A percentile compares a stretch with the other conserved stretches of the same genome.
phyloP scores from a whole-genome alignment of 2,329 filamentous ascomycete species.

The Bertia moriformis region DNA sequence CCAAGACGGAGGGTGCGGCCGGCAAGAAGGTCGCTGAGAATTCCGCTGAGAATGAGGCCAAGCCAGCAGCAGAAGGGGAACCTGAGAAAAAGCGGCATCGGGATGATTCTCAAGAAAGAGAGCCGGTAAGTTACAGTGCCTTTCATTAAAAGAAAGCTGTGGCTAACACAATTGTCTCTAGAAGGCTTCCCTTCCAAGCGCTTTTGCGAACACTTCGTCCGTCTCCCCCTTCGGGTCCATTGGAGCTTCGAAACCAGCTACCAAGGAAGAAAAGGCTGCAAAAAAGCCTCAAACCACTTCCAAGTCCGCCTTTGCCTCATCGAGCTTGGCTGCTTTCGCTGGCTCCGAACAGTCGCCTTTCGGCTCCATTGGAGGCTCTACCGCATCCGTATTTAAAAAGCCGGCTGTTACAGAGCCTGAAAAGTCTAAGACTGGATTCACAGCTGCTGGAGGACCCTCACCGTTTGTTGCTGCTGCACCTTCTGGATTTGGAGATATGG shows the following conservation, averaged over 20 bases:
- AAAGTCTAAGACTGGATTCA: not conserved
- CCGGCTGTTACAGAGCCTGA: not conserved
- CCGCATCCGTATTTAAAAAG: not conserved
- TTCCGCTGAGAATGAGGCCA: conserved; percentile 19
- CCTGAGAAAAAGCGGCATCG: conserved; percentile 25
- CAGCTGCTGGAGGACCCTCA: not conserved
- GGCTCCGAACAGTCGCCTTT: not conserved
- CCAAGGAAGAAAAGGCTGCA: not conserved
- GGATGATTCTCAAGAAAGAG: conserved; percentile 21
- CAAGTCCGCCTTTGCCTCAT: not conserved
- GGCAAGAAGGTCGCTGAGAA: too few relatives aligned
- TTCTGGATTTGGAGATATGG: not conserved
- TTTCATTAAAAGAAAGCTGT: not conserved
- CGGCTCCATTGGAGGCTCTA: not conserved
- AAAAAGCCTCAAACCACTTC: not conserved
- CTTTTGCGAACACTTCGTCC: conserved; percentile 24
- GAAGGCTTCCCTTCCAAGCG: conserved; percentile 10
- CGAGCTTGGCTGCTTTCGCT: not conserved
- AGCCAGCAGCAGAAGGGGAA: conserved; percentile 14
- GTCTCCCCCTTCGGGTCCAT: conserved; percentile 24
- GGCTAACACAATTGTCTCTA: not conserved
- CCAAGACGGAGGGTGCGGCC: not conserved
- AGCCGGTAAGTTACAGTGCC: conserved; percentile 7
- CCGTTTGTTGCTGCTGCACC: not conserved
- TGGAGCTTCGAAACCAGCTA: conserved; percentile 1